phyloP scores from a whole-genome alignment of 441 rosid genomes.

The Pelargonium myrrhifolium region DNA sequence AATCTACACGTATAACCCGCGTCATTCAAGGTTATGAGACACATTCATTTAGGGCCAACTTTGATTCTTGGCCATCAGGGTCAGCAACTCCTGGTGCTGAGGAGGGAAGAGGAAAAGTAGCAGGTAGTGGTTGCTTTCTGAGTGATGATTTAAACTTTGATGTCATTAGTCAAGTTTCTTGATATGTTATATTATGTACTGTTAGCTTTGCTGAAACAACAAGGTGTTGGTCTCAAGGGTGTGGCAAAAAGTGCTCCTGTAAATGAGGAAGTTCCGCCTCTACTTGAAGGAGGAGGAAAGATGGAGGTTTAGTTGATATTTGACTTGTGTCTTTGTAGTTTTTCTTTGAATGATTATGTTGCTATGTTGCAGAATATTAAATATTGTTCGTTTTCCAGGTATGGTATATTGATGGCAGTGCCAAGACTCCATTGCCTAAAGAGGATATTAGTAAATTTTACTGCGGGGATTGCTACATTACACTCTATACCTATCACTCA shows the following conservation, averaged over 20 bases:
- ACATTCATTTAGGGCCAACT: conserved; percentile 80
- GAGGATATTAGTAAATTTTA: conserved; percentile 94
- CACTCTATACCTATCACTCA: conserved; percentile 80
- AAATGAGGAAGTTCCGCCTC: conserved; percentile 87
- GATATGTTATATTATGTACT: conserved; percentile 20
- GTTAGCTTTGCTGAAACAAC: conserved; percentile 94
- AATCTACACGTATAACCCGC: conserved; percentile 68
- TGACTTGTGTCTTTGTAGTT: conserved; percentile 16
- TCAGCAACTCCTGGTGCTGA: conserved; percentile 68
- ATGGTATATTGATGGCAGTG: conserved; percentile 80
- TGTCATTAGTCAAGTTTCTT: conserved; percentile 22
- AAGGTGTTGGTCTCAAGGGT: conserved; percentile 91
- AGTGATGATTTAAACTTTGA: conserved; percentile 15
- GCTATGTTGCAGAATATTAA: conserved; percentile 7
- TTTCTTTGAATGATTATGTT: conserved; percentile 7
- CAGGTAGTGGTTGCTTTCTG: conserved; percentile 44
- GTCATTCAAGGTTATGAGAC: conserved; percentile 95
- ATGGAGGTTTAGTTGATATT: conserved; percentile 62
- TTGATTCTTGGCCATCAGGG: conserved; percentile 94
- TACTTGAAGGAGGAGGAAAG: conserved; percentile 97
- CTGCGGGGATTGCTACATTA: conserved; percentile 91
- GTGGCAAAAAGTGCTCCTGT: conserved; percentile 61
- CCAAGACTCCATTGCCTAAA: conserved; percentile 65
- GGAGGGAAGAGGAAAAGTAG: conserved; percentile 99
- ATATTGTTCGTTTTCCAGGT: conserved; percentile 43